Conservation (phyloP, 805 yeast genomes). For the Maudiozyma bulderi region DNA sequence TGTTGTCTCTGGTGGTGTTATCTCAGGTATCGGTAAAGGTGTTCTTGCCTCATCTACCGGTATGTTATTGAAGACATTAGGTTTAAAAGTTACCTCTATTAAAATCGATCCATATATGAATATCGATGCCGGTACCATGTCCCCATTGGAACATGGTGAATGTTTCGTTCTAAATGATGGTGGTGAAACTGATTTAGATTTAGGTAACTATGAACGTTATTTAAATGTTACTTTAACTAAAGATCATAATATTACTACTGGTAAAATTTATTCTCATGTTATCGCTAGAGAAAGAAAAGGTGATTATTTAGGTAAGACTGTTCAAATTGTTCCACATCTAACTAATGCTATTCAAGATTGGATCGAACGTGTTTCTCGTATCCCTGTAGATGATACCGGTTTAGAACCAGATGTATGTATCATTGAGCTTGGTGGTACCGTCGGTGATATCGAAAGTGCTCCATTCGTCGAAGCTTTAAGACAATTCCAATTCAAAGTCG, state of each 20-base stretch:
- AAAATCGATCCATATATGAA: conserved; percentile 99
- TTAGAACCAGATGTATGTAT: conserved; percentile 92
- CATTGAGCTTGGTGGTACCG: conserved; percentile 97
- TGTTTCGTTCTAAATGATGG: conserved; percentile 97
- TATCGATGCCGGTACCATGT: conserved; percentile 99
- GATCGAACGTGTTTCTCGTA: conserved; percentile 85
- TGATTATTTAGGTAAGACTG: conserved; percentile 97
- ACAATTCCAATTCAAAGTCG: conserved; percentile 97
- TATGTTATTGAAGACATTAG: conserved; percentile 82
- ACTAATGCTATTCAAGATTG: conserved; percentile 97
- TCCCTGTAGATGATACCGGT: conserved; percentile 87
- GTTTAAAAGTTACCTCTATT: conserved; percentile 91
- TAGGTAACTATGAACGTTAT: conserved; percentile 97
- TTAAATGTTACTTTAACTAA: conserved; percentile 84
- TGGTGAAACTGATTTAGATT: conserved; percentile 96
- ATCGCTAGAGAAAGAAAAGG: conserved; percentile 93
- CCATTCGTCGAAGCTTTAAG: conserved; percentile 98
- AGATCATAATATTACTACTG: conserved; percentile 96
- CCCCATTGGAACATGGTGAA: conserved; percentile 98
- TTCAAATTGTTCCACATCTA: conserved; percentile 96
- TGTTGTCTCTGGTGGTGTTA: conserved; percentile 98
- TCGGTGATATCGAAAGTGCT: conserved; percentile 97
- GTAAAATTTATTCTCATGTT: conserved; percentile 90
- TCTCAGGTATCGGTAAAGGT: conserved; percentile 98
- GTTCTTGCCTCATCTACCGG: conserved; percentile 97